Percentiles rank a stretch among this genome's conserved stretches.
These are phyloP conservation scores for Didymella segeticola DNA, from an alignment of 2,329 filamentous ascomycete species.

Conservation along the genomic window DNA sequence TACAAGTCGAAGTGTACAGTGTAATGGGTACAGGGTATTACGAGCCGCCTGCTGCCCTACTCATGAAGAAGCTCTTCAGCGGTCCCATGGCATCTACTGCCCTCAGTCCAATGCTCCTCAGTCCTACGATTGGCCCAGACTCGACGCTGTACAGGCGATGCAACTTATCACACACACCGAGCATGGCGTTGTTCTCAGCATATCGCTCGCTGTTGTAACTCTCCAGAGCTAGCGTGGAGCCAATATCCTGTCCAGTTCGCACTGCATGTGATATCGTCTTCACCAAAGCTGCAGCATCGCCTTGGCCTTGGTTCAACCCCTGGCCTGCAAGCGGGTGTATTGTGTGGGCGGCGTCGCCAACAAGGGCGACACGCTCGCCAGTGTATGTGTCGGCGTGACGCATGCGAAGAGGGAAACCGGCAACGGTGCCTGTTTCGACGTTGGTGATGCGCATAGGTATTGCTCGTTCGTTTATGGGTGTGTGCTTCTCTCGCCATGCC, in stretches of 20 bases:
- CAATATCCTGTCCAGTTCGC: constrained; percentile 85
- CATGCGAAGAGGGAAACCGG: constrained; percentile 89
- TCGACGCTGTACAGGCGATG: constrained; percentile 90
- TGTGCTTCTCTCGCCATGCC: constrained; percentile 81
- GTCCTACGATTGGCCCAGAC: constrained; percentile 78
- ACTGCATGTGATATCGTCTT: constrained; percentile 78
- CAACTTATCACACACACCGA: constrained; percentile 85
- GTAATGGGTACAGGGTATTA: constrained; percentile 18
- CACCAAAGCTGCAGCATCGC: constrained; percentile 81
- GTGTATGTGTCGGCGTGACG: constrained; percentile 95
- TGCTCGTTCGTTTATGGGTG: constrained; percentile 53
- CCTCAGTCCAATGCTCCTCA: constrained; percentile 77
- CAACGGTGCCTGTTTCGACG: constrained; percentile 80
- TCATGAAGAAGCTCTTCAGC: constrained; percentile 88
- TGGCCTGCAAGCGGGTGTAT: constrained; percentile 94
- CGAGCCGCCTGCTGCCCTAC: constrained; percentile 58
- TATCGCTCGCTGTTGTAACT: constrained; percentile 83
- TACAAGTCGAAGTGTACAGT: constrained; percentile 22
- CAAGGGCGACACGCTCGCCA: constrained; percentile 84
- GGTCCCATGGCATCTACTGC: constrained; percentile 77
- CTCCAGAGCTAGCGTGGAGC: constrained; percentile 78
- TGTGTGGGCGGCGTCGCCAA: constrained; percentile 95
- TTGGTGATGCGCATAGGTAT: constrained; percentile 71
- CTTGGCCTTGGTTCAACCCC: constrained; percentile 91
- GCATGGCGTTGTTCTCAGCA: constrained; percentile 76